Evolutionary conservation across 768 basidiomycete genomes (phyloP), one percentile per base, ranked within the genome.

Genomic region (Suillus brevipes): DNA sequence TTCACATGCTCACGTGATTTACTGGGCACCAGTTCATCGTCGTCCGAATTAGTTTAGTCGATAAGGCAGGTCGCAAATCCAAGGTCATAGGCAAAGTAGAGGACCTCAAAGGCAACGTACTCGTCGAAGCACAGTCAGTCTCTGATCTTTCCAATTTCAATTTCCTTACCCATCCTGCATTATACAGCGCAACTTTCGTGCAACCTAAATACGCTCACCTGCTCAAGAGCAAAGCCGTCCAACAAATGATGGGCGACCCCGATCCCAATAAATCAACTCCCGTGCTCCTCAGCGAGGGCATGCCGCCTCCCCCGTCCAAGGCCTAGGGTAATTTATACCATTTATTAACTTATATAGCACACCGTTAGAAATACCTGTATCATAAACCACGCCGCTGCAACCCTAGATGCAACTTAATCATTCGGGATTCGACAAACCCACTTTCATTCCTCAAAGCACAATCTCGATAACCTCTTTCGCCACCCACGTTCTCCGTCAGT

Each of bases 171-270:
- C 37, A 64, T 65, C 40, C 10, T 25, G 50, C 20, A 38, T 34
- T 6, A 42, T 36, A 8, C 72, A 94, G 92, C 0, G 92, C 86
- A 0, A 81, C 89, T 43, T 97, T 97, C 71, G 87, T 98, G 16
- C 94, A 98, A 71, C 96, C 96, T 1, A 88, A 87, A 64, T 95
- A 96, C 70, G 91, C 95, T 3, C 87, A 89, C 64, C 80, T 95
- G 59, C 81, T 97, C 34, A 86, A 87, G 68, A 83, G 84, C 43
- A 78, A 77, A 2, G 81, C 83, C 4, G 75, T 94, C 1, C 83
- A 82, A 62, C 84, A 89, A 66, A 83, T 85, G 1, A 83, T 95
- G 78, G 93, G 94, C 8, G 83, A 85, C 61, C 85, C 85, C 18
- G 77, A 77, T 20, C 68, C 71, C 4, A 63, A 52, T 62, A 67